These are phyloP conservation scores for Pterocarpus macrocarpus DNA, from an alignment of 306 rosid species.

Conservation along the genomic window DNA sequence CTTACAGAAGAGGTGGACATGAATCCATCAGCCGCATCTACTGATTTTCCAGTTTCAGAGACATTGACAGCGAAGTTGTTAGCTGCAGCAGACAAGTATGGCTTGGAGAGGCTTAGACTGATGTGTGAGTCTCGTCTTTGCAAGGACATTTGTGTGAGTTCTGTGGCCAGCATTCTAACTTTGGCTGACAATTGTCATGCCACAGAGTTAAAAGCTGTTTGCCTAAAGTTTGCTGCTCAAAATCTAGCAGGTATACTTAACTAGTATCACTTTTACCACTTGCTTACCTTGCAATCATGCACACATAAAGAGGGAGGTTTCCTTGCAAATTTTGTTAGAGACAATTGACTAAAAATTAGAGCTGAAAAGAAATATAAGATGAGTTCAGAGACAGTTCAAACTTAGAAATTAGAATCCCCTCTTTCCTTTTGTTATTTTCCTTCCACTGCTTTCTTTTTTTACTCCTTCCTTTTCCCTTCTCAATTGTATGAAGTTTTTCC, in stretches of 20 bases:
- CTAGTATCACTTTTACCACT: slow-evolving; percentile 29
- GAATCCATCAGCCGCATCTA: slow-evolving; percentile 60
- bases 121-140: slow-evolving; percentile 92
- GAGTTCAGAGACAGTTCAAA: neutral
- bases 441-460: neutral
- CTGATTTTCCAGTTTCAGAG: slow-evolving; percentile 59
- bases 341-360: slow-evolving; percentile 2
- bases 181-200: slow-evolving; percentile 83
- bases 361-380: neutral
- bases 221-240: slow-evolving; percentile 87
- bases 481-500: neutral
- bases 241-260: slow-evolving; percentile 80
- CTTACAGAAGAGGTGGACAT: slow-evolving; percentile 73
- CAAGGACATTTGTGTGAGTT: slow-evolving; percentile 77
- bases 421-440: neutral
- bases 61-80: slow-evolving; percentile 75
- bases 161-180: slow-evolving; percentile 76
- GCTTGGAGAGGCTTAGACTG: slow-evolving; percentile 75
- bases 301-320: slow-evolving; percentile 19
- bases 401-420: neutral
- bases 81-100: slow-evolving; percentile 81
- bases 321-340: neutral
- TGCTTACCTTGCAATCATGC: slow-evolving; percentile 24
- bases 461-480: slow-evolving; percentile 21
- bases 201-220: slow-evolving; percentile 70